phyloP scores from a whole-genome alignment of 768 basidiomycete genomes.

The Boletus bicolor region DNA sequence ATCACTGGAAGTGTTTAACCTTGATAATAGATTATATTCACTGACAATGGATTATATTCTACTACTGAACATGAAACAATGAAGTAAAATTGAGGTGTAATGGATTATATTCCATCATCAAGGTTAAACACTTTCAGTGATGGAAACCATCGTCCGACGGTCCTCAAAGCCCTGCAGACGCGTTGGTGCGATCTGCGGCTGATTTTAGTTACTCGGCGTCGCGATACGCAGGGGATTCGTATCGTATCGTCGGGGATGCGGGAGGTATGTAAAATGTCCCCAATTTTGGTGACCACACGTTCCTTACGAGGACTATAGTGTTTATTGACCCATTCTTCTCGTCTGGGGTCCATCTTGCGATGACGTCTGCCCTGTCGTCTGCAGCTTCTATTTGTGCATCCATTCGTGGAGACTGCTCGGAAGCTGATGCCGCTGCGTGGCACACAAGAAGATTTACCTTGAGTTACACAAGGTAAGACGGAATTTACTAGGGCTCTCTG shows the following conservation, averaged over 20 bases:
- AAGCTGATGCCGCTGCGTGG: conserved; percentile 40
- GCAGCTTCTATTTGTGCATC: conserved; percentile 48
- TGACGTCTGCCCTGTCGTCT: conserved; percentile 47
- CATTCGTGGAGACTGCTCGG: conserved; percentile 44
- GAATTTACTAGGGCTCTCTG: background rate
- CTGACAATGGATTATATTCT: no score
- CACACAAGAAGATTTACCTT: conserved; percentile 43
- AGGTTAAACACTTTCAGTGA: no score
- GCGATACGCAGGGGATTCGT: conserved; percentile 50
- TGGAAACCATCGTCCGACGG: conserved; percentile 8
- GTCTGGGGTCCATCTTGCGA: conserved; percentile 51
- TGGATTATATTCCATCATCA: no score
- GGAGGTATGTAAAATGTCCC: conserved; percentile 41
- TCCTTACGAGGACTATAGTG: conserved; percentile 29
- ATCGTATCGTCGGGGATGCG: conserved; percentile 65
- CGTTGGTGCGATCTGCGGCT: conserved; percentile 46
- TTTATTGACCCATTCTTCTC: conserved; percentile 68
- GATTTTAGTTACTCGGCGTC: conserved; percentile 67
- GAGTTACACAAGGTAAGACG: conserved; percentile 44
- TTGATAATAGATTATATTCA: no score
- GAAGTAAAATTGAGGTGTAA: no score
- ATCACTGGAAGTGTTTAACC: no score
- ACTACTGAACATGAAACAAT: no score
- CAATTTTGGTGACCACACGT: background rate
- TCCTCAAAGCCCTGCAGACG: background rate